These are phyloP conservation scores for Nicotiana attenuata DNA, from an alignment of 257 asterid species.

Conservation along the genomic window DNA sequence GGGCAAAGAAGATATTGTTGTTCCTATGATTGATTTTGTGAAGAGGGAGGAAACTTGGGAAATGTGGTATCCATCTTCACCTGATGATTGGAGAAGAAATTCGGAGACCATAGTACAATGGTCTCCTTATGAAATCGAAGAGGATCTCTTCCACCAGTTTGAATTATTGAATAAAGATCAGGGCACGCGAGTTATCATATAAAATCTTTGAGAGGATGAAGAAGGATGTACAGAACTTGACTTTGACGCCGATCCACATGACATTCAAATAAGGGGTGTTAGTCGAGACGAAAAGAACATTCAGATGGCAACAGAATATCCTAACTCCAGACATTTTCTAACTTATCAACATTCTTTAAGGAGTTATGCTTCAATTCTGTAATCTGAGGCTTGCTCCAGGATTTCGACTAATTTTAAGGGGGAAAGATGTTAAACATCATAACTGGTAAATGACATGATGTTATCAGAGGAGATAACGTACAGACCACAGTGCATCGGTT, in stretches of 20 bases:
- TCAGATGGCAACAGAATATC: constrained; percentile 42
- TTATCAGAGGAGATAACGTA: constrained; percentile 25
- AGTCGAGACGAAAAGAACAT: constrained; percentile 63
- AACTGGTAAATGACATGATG: constrained; percentile 47
- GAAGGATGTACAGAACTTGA: constrained; percentile 59
- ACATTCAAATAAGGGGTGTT: constrained; percentile 64
- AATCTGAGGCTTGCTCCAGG: constrained; percentile 45
- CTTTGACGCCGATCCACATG: constrained; percentile 57
- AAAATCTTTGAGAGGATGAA: constrained; percentile 86
- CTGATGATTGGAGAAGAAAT: constrained; percentile 50
- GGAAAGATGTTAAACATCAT: constrained; percentile 55
- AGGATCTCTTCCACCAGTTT: constrained; percentile 58
- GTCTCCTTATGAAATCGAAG: constrained; percentile 64
- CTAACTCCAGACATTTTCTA: constrained; percentile 55
- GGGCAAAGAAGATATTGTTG: constrained; percentile 74
- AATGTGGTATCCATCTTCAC: constrained; percentile 35
- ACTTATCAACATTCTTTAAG: constrained; percentile 76
- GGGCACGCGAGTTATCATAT: constrained; percentile 72
- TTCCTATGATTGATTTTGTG: constrained; percentile 79
- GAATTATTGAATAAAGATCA: constrained; percentile 38
- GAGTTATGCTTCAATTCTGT: constrained; percentile 72
- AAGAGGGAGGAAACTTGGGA: constrained; percentile 46
- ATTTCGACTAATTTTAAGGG: constrained; percentile 58
- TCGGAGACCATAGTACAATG: constrained; percentile 52
- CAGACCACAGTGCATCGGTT: constrained; percentile 40